A percentile compares a stretch with the other conserved stretches of the same genome.
Evolutionary conservation across 495 filamentous ascomycete genomes (phyloP).

Genomic region (Elaphomyces granulatus): DNA sequence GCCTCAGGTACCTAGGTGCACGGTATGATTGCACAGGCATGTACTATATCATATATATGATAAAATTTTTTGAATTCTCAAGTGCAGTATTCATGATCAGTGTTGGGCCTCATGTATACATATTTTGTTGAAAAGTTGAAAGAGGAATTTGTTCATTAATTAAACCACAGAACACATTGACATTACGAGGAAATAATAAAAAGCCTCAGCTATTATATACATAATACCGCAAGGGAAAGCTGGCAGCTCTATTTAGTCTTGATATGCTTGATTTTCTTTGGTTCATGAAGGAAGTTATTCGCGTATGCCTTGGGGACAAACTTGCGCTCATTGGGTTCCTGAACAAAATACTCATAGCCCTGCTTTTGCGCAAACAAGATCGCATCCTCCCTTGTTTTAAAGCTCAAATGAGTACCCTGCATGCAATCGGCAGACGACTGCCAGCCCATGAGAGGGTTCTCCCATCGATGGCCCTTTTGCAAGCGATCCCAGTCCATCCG

Average conservation of each 20-base stretch:
- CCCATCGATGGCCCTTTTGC: conserved; percentile 81
- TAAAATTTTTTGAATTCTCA: too few species aligned
- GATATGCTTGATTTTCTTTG: conserved; percentile 80
- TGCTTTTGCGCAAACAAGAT: conserved; percentile 95
- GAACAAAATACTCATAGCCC: conserved; percentile 97
- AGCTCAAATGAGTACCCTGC: conserved; percentile 82
- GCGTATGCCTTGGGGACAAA: conserved; percentile 89
- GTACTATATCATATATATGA: too few species aligned
- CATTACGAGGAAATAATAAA: too few species aligned
- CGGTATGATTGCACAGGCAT: too few species aligned
- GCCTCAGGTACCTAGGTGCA: too few species aligned
- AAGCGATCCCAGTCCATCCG: conserved; percentile 98
- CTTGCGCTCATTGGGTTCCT: conserved; percentile 82
- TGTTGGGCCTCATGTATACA: too few species aligned
- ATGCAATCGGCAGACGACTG: conserved; percentile 86
- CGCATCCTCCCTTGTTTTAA: conserved; percentile 89
- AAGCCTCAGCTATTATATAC: too few species aligned
- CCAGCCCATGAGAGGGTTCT: conserved; percentile 98
- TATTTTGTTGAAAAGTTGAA: conserved; percentile 3
- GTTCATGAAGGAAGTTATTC: conserved; percentile 80
- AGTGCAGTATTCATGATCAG: too few species aligned
- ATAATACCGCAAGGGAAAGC: conserved; percentile 19
- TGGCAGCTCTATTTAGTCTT: conserved; percentile 63
- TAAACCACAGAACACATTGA: too few species aligned
- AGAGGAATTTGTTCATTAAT: conserved; percentile 16